Conservation (phyloP, 306 rosid species). For the Trichosanthes truncata region DNA sequence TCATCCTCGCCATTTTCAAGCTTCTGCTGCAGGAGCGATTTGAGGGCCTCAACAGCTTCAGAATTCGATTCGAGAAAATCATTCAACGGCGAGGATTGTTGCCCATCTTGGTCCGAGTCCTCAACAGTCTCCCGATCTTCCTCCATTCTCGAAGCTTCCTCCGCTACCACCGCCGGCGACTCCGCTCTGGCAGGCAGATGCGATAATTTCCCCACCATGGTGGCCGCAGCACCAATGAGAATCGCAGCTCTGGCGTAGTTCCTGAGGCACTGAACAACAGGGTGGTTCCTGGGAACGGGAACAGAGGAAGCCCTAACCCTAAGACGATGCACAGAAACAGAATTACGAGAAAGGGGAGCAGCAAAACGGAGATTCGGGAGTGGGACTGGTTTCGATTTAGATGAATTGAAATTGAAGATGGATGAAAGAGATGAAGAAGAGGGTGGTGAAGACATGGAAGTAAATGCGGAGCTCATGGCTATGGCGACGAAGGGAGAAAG, state of each 20-base stretch:
- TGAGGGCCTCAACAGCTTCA: slow-evolving; percentile 52
- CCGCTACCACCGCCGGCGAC: slow-evolving; percentile 20
- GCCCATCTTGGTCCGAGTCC: slow-evolving; percentile 6
- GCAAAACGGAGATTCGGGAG: slow-evolving; percentile 15
- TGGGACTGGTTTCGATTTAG: slow-evolving; percentile 9
- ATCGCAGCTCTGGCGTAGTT: slow-evolving; percentile 48
- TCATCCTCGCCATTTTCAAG: slow-evolving; percentile 70
- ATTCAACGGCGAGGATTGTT: slow-evolving; percentile 31
- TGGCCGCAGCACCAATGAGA: slow-evolving; percentile 38
- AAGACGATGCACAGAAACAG: slow-evolving; percentile 15
- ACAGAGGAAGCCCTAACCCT: slow-evolving; percentile 24
- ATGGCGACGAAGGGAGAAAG: background rate
- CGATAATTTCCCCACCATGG: slow-evolving; percentile 32
- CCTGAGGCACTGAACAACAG: slow-evolving; percentile 27
- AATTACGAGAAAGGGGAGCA: background rate
- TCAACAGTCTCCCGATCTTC: background rate
- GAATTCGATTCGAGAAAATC: slow-evolving; percentile 46
- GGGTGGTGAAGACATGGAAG: slow-evolving; percentile 22
- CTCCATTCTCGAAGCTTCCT: slow-evolving; percentile 17
- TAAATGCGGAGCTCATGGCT: slow-evolving; percentile 42
- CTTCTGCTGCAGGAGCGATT: slow-evolving; percentile 66
- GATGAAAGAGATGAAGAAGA: slow-evolving; percentile 21
- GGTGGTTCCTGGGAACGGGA: slow-evolving; percentile 10
- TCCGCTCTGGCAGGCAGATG: slow-evolving; percentile 57
- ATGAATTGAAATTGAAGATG: slow-evolving; percentile 17